These are phyloP conservation scores for Teratosphaeria nubilosa DNA, from an alignment of 2,329 filamentous ascomycete genomes.

Conservation along the genomic window DNA sequence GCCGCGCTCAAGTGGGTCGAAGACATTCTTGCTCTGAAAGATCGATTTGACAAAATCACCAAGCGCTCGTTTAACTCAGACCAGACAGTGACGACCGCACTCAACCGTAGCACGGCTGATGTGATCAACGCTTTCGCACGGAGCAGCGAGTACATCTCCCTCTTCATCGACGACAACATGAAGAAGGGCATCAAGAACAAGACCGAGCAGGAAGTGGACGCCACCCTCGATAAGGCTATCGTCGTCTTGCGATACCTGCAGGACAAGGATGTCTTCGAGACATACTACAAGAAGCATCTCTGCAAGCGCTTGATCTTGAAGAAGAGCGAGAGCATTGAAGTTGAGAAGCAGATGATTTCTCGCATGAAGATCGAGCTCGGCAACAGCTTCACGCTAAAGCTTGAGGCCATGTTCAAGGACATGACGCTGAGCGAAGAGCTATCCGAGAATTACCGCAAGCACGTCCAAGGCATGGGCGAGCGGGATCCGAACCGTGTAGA, in stretches of 20 bases:
- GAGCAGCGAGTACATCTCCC: conserved; percentile 82
- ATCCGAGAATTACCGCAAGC: conserved; percentile 62
- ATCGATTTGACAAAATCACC: conserved; percentile 80
- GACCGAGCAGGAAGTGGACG: conserved; percentile 77
- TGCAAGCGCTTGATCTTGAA: conserved; percentile 77
- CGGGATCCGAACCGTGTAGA: conserved; percentile 58
- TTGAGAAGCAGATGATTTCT: conserved; percentile 89
- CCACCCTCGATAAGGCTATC: conserved; percentile 79
- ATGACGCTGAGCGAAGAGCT: conserved; percentile 82
- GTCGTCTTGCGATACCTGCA: conserved; percentile 76
- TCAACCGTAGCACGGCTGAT: conserved; percentile 79
- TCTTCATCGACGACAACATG: conserved; percentile 94
- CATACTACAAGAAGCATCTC: conserved; percentile 96
- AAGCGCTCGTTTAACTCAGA: conserved; percentile 63
- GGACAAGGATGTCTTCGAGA: conserved; percentile 90
- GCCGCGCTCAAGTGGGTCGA: conserved; percentile 94
- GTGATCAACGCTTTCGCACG: conserved; percentile 84
- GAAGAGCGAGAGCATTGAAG: conserved; percentile 82
- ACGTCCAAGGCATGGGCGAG: conserved; percentile 51
- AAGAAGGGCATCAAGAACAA: conserved; percentile 91
- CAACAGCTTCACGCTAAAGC: conserved; percentile 82
- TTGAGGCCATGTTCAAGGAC: conserved; percentile 97
- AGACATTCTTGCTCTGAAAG: conserved; percentile 74
- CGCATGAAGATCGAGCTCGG: conserved; percentile 96
- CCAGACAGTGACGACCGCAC: conserved; percentile 64